These are phyloP conservation scores for Trichosporon sp. DNA, from an alignment of 1,284 basidiomycete species.

Conservation along the genomic window DNA sequence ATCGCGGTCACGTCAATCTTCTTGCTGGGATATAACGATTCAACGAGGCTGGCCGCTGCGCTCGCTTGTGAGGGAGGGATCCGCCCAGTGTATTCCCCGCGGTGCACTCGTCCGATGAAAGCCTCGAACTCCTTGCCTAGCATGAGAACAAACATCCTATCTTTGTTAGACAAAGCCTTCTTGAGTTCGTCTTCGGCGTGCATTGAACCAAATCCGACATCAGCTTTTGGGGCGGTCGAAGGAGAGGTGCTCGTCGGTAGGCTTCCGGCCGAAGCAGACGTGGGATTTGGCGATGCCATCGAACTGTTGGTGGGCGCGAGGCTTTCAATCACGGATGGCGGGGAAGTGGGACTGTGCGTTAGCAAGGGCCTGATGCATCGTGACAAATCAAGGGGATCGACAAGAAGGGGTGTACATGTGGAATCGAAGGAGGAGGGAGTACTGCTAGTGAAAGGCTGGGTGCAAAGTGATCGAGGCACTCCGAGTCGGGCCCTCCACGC, in stretches of 20 bases:
- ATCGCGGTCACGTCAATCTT: conserved; percentile 35
- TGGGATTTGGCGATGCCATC: conserved; percentile 28
- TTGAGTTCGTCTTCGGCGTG: conserved; percentile 49
- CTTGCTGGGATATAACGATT: conserved; percentile 34
- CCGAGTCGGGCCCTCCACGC: neutral
- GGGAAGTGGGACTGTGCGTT: conserved; percentile 33
- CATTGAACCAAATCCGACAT: conserved; percentile 43
- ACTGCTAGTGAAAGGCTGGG: neutral
- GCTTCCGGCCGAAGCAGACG: conserved; percentile 28
- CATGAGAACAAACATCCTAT: conserved; percentile 50
- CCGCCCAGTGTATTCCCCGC: conserved; percentile 30
- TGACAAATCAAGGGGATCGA: neutral
- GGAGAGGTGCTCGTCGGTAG: conserved; percentile 20
- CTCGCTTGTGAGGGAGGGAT: conserved; percentile 20
- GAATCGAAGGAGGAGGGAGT: neutral
- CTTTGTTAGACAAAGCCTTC: conserved; percentile 43
- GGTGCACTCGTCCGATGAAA: conserved; percentile 39
- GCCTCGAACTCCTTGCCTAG: conserved; percentile 50
- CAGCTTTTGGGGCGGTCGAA: conserved; percentile 35
- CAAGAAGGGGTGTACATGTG: neutral
- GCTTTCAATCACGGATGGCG: conserved; percentile 28
- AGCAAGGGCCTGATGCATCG: conserved; percentile 9
- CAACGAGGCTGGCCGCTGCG: conserved; percentile 25
- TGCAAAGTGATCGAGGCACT: neutral
- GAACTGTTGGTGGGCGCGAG: conserved; percentile 26